phyloP scores from a whole-genome alignment of 192 early-diverging fungal species.

The Physocladia obscura region DNA sequence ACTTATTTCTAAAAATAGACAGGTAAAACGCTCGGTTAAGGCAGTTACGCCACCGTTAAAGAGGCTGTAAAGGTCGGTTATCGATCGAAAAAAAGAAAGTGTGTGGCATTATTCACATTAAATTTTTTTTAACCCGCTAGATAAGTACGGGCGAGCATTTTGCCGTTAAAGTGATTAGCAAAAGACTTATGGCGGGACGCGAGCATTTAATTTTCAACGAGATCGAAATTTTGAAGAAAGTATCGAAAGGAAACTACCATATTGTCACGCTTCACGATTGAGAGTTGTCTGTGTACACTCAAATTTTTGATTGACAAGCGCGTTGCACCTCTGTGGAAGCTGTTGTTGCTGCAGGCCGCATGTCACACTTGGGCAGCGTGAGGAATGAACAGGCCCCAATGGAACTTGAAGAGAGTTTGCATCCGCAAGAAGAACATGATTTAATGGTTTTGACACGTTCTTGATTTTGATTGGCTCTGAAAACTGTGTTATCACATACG shows the following conservation, averaged over 20 bases:
- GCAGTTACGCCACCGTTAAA: conserved; percentile 49
- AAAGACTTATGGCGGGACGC: conserved; percentile 73
- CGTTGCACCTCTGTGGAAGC: conserved; percentile 44
- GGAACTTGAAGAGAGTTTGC: conserved; percentile 15
- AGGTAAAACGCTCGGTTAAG: conserved; percentile 46
- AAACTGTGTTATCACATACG: too few species aligned
- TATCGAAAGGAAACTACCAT: conserved; percentile 77
- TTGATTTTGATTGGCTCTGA: too few species aligned
- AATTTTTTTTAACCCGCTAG: conserved; percentile 10
- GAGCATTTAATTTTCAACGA: conserved; percentile 87
- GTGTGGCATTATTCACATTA: background rate
- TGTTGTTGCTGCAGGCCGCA: background rate
- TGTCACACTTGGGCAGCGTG: background rate
- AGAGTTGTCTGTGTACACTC: conserved; percentile 51
- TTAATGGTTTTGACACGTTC: conserved; percentile 28
- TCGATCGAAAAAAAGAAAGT: background rate
- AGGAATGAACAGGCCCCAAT: conserved; percentile 1
- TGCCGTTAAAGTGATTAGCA: conserved; percentile 90
- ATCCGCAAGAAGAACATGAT: conserved; percentile 20
- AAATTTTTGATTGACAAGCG: conserved; percentile 77
- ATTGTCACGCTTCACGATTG: conserved; percentile 83
- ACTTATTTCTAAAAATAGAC: conserved; percentile 27
- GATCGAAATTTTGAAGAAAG: conserved; percentile 76
- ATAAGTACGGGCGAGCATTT: conserved; percentile 70
- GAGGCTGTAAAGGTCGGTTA: conserved; percentile 44